Base-by-base conservation (phyloP, 2,329 filamentous ascomycete genomes). In the Paraphaeosphaeria minitans region DNA sequence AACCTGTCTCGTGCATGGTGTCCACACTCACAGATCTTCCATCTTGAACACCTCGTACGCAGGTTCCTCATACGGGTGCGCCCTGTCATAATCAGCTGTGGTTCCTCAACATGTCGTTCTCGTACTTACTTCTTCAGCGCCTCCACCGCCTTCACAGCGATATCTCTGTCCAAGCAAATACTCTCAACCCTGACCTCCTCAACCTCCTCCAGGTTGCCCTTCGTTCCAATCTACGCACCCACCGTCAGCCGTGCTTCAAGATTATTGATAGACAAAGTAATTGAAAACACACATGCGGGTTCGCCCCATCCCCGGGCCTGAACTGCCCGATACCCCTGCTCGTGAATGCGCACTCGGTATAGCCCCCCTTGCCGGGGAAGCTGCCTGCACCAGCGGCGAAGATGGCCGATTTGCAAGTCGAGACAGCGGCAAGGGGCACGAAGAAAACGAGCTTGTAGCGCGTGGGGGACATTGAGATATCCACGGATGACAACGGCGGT, bases 161-260 rank as follows among this genome's bases (percentile, higher is more conserved):
- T 6, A 9, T 89, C 84, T 66, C 84, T 82, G 0, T 87, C 86
- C 0, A 85, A 65, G 68, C 87, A 88, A 3, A 89, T 69, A 1
- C 84, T 84, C 78, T 92, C 88, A 16, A 89, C 85, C 49, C 82
- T 81, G 1, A 84, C 79, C 73, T 91, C 89, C 3, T 83, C 80
- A 0, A 85, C 80, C 58, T 85, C 72, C 73, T 90, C 87, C 0
- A 90, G 67, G 29, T 27, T 6, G 24, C 24, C 24, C 24, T 81
- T 77, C 10, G 76, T 75, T 0, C 89, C 89, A 61, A 90, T 86
- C 72, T 75, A 56, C 4, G 7, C 31, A 35, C n/a, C 12, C 19
- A 22, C 16, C 22, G 4, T 51, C 54, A 50, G 10, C 42, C 31
- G 8, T 4, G 22, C 50, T 22, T 3, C 29, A 31, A 8, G 29